Evolutionary conservation across 768 basidiomycete genomes (phyloP), one percentile per base, ranked within the genome.

Genomic region (Tubosaeta sp.): DNA sequence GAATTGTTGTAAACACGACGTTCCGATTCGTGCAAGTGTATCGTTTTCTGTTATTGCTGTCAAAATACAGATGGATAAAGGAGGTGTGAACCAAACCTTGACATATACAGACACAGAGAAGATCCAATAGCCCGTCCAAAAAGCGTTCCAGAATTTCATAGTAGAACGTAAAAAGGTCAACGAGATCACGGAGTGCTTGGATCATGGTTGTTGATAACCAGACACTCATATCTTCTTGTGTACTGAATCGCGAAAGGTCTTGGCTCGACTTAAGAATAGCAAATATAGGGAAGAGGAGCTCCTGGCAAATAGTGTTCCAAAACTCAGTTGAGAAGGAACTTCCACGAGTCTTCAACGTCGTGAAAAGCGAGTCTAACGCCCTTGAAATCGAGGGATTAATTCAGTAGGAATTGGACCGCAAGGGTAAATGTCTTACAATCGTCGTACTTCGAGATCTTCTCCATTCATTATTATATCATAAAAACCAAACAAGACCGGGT

Each of bases 391-490:
- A 44, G 42, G 19, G 38, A 45, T 54, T 44, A 56, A 48, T 48
- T n/a, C 51, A 48, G 48, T 34, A 52, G 26, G 54, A 46, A 44
- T 33, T 50, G 6, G 43, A n/a, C 29, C 5, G 16, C 27, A 32
- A 17, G 13, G 34, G 34, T 38, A n/a, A 31, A 48, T 49, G 12
- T 77, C 92, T 73, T 66, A 99, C 97, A 97, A 70, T 65, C 95
- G 82, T 60, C 97, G 84, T 48, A 99, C 94, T 80, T 99, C 97
- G 26, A 99, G 74, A 64, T 99, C 97, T 68, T 98, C 97, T 16
- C 93, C 97, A 56, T 97, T 98, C 95, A 99, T 98, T 66, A 99
- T 95, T 50, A 99, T 95, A 68, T 98, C 97, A 71, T 95, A 97
- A 74, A 97, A 98, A n/a, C 90, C 88, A 65, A 98, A 95, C 34